Conservation (phyloP, 2,329 filamentous ascomycete species). For the Apiospora marii region DNA sequence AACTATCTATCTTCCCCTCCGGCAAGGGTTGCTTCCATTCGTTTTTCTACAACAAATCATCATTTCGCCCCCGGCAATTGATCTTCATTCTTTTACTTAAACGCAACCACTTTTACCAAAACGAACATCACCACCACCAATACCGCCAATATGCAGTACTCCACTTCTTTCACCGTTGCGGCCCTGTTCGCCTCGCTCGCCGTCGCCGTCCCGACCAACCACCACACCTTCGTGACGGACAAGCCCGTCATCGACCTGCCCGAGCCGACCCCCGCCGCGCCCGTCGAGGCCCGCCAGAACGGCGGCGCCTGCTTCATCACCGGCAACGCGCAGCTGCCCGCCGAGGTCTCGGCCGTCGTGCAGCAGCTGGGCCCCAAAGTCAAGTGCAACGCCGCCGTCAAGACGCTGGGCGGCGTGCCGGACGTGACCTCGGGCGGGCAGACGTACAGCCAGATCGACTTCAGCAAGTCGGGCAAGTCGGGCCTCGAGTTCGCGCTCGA, state of each 20-base stretch:
- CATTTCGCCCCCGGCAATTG: constrained; percentile 17
- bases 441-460: constrained; percentile 64
- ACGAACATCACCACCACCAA: not conserved
- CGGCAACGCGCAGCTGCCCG: constrained; percentile 57
- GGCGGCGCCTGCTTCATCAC: constrained; percentile 58
- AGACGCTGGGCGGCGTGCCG: constrained; percentile 61
- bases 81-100: not conserved
- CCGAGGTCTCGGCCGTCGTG: constrained; percentile 55
- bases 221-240: constrained; percentile 25
- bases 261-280: constrained; percentile 18
- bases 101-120: not conserved
- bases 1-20: constrained; percentile 25
- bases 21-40: constrained; percentile 29
- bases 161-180: constrained; percentile 21
- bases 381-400: constrained; percentile 57
- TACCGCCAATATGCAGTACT: constrained; percentile 23
- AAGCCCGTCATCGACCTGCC: constrained; percentile 21
- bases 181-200: constrained; percentile 25
- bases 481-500: constrained; percentile 63
- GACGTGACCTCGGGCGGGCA: constrained; percentile 61
- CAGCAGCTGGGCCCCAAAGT: constrained; percentile 49
- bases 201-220: constrained; percentile 22
- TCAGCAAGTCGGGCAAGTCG: constrained; percentile 52
- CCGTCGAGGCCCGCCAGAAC: constrained; percentile 23
- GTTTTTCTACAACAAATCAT: constrained; percentile 17